A percentile compares a stretch with the other conserved stretches of the same genome.
These are phyloP conservation scores for Trichoderma asperelloides DNA, from an alignment of 495 filamentous ascomycete species.

Conservation along the genomic window DNA sequence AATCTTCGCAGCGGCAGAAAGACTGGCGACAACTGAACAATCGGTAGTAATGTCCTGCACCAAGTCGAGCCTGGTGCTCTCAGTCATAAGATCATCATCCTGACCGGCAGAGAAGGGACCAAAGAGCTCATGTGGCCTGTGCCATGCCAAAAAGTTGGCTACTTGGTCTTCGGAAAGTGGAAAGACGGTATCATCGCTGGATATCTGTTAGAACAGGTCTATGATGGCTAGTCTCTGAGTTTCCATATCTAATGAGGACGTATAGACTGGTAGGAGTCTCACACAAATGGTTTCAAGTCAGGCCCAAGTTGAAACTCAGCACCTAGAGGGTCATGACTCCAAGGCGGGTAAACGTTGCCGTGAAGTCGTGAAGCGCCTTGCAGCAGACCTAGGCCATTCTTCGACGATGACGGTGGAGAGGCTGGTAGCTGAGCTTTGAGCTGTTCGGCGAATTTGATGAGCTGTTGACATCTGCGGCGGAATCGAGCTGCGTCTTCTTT, in stretches of 20 bases:
- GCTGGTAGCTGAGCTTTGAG: constrained; percentile 48
- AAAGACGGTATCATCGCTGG: constrained; percentile 58
- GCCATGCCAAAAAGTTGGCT: constrained; percentile 72
- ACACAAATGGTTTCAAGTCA: constrained; percentile 28
- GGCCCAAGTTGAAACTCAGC: constrained; percentile 41
- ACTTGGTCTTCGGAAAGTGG: constrained; percentile 63
- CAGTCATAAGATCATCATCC: constrained; percentile 45
- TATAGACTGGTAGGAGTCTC: constrained; percentile 8
- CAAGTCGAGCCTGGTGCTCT: constrained; percentile 55
- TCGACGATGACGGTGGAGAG: constrained; percentile 30
- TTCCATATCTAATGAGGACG: background rate
- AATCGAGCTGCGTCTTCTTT: constrained; percentile 49
- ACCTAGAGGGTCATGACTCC: constrained; percentile 50
- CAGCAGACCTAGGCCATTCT: constrained; percentile 68
- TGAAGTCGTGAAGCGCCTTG: constrained; percentile 70
- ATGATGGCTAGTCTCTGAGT: constrained; percentile 15
- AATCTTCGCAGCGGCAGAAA: constrained; percentile 63
- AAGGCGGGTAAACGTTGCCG: constrained; percentile 73
- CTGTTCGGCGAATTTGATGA: constrained; percentile 59
- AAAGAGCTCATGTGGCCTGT: constrained; percentile 54
- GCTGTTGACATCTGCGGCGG: constrained; percentile 53
- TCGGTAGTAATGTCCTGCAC: constrained; percentile 92
- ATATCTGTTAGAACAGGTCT: constrained; percentile 10
- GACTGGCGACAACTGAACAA: constrained; percentile 92
- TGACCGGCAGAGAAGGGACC: constrained; percentile 9